These are phyloP conservation scores for Claviceps quebecensis DNA, from an alignment of 2,329 filamentous ascomycete species.

Conservation along the genomic window DNA sequence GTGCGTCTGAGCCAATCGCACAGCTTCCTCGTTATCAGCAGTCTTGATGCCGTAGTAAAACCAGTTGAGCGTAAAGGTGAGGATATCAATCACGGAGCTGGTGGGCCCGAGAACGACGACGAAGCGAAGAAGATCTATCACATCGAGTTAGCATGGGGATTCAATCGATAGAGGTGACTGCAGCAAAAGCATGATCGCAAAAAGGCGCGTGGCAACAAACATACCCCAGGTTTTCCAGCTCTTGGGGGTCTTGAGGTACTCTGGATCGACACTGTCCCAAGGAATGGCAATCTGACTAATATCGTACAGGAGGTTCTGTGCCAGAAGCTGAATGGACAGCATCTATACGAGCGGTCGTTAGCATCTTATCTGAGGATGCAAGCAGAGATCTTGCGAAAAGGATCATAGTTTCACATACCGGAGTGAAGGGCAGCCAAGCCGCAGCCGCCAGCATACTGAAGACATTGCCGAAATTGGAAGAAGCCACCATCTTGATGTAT, in stretches of 20 bases:
- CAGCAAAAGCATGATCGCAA: not conserved
- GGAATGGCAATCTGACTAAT: slow-evolving; percentile 17
- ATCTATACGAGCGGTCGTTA: slow-evolving; percentile 10
- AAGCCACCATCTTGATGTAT: slow-evolving; percentile 19
- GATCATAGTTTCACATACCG: not conserved
- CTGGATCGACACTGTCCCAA: slow-evolving; percentile 15
- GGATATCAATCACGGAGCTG: slow-evolving; percentile 15
- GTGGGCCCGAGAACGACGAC: slow-evolving; percentile 15
- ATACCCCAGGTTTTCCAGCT: slow-evolving; percentile 12
- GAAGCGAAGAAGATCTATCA: slow-evolving; percentile 15
- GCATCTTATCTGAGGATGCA: not conserved
- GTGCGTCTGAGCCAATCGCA: slow-evolving; percentile 13
- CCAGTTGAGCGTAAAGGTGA: slow-evolving; percentile 12
- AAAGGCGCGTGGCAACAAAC: not conserved
- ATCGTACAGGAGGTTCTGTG: slow-evolving; percentile 17
- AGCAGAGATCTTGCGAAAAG: too few relatives aligned
- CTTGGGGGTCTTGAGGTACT: slow-evolving; percentile 14
- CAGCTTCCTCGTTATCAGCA: slow-evolving; percentile 4
- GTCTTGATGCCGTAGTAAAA: slow-evolving; percentile 13
- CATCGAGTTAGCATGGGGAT: not conserved
- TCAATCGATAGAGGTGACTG: not conserved
- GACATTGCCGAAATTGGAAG: slow-evolving; percentile 18
- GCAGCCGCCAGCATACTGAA: slow-evolving; percentile 16
- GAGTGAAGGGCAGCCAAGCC: slow-evolving; percentile 16
- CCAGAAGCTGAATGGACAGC: slow-evolving; percentile 14